Conservation (phyloP, 73 alveolate species). For the Durusdinium trenchii region DNA sequence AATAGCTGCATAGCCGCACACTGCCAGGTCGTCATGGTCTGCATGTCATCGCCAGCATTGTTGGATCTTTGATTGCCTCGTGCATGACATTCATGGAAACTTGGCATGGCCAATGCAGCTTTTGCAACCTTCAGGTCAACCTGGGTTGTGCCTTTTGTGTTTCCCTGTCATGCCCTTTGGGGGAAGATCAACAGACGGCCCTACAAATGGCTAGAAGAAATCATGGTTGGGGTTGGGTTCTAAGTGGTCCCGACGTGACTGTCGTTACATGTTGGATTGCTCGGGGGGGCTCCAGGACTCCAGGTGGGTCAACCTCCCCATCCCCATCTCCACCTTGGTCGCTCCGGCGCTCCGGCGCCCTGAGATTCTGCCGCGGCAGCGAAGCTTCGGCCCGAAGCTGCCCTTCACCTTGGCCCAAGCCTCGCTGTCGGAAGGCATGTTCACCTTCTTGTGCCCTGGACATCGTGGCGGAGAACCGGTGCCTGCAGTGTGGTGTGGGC, state of each 20-base stretch:
- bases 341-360: background rate
- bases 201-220: no score
- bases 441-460: constrained; percentile 7
- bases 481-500: no score
- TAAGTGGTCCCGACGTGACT: no score
- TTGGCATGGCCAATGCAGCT: no score
- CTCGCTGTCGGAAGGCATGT: background rate
- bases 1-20: no score
- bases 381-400: constrained; percentile 11
- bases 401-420: constrained; percentile 22
- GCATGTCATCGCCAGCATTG: background rate
- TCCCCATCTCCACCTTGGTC: background rate
- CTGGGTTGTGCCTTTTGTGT: no score
- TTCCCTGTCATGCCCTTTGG: no score
- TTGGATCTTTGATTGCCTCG: background rate
- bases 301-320: background rate
- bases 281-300: no score
- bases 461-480: background rate
- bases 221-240: no score
- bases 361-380: constrained; percentile 4
- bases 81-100: background rate
- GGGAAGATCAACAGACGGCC: no score
- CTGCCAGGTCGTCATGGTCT: background rate
- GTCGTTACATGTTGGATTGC: no score
- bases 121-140: no score